phyloP scores from a whole-genome alignment of 768 basidiomycete species.

The Galerina marginata region DNA sequence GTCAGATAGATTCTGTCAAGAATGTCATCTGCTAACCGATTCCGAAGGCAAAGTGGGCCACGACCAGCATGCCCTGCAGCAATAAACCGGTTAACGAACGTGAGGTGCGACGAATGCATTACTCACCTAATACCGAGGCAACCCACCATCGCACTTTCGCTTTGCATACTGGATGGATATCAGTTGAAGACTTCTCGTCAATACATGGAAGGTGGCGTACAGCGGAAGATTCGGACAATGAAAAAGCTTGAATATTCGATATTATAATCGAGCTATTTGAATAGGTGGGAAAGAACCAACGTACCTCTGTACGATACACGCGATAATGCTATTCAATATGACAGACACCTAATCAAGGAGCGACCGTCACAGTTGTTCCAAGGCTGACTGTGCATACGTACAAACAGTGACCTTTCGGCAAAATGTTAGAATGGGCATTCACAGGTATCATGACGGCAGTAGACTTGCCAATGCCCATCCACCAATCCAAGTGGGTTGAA shows the following conservation, averaged over 20 bases:
- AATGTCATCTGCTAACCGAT: slow-evolving; percentile 30
- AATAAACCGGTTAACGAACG: background rate
- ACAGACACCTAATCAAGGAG: slow-evolving; percentile 28
- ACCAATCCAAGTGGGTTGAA: slow-evolving; percentile 37
- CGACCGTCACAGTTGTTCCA: too few species aligned
- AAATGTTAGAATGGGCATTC: slow-evolving; percentile 2
- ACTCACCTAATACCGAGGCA: slow-evolving; percentile 33
- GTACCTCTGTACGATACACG: slow-evolving; percentile 38
- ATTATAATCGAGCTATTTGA: background rate
- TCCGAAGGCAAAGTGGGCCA: slow-evolving; percentile 42
- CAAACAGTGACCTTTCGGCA: slow-evolving; percentile 37
- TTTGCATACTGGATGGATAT: slow-evolving; percentile 33
- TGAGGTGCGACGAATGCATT: background rate
- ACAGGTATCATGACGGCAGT: background rate
- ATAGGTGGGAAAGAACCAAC: background rate
- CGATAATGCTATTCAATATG: slow-evolving; percentile 34
- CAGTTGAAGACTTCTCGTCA: background rate
- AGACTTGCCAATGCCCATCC: slow-evolving; percentile 40
- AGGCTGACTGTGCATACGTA: slow-evolving; percentile 20
- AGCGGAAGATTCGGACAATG: slow-evolving; percentile 33
- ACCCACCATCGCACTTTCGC: slow-evolving; percentile 37
- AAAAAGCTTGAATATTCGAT: slow-evolving; percentile 33
- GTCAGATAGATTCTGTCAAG: background rate
- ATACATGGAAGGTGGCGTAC: slow-evolving; percentile 23
- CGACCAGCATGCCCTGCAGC: slow-evolving; percentile 29